Conservation (phyloP, 495 filamentous ascomycete species). For the Daldinia decipiens region DNA sequence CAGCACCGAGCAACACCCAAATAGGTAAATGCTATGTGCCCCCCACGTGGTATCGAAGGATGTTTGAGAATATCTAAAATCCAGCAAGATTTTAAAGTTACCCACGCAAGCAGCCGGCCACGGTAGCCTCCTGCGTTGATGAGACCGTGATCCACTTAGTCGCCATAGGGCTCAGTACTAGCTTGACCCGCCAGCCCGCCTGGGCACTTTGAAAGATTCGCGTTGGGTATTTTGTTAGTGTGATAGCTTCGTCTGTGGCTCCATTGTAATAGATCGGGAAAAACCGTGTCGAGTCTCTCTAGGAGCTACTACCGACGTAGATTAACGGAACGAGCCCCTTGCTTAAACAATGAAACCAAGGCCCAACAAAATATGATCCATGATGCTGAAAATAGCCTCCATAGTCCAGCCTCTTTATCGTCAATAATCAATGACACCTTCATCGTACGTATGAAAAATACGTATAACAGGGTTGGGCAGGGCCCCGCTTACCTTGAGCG, state of each 20-base stretch:
- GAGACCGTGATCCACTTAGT: conserved; percentile 28
- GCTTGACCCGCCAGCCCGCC: conserved; percentile 11
- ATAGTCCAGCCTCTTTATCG: conserved; percentile 1
- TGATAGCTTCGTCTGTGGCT: conserved; percentile 14
- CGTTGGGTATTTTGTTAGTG: conserved; percentile 18
- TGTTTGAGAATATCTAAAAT: background rate
- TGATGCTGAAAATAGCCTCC: conserved; percentile 2
- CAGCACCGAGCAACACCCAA: background rate
- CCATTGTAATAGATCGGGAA: conserved; percentile 32
- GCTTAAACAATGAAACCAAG: background rate
- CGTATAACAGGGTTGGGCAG: background rate
- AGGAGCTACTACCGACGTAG: conserved; percentile 3
- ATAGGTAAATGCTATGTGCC: conserved; percentile 3
- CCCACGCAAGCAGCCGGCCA: background rate
- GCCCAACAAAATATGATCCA: conserved; percentile 1
- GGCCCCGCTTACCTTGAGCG: background rate
- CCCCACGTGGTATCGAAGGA: conserved; percentile 6
- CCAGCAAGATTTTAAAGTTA: conserved; percentile 11
- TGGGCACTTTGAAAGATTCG: conserved; percentile 23
- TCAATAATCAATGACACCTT: conserved; percentile 4
- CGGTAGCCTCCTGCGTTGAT: conserved; percentile 23
- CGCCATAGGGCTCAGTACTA: conserved; percentile 31
- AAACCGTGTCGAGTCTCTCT: conserved; percentile 23
- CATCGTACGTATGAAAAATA: background rate
- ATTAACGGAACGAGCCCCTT: conserved; percentile 4